Evolutionary conservation across 2,329 filamentous ascomycete genomes (phyloP), one percentile per base, ranked within the genome.

Genomic region (Ramularia endophylla): DNA sequence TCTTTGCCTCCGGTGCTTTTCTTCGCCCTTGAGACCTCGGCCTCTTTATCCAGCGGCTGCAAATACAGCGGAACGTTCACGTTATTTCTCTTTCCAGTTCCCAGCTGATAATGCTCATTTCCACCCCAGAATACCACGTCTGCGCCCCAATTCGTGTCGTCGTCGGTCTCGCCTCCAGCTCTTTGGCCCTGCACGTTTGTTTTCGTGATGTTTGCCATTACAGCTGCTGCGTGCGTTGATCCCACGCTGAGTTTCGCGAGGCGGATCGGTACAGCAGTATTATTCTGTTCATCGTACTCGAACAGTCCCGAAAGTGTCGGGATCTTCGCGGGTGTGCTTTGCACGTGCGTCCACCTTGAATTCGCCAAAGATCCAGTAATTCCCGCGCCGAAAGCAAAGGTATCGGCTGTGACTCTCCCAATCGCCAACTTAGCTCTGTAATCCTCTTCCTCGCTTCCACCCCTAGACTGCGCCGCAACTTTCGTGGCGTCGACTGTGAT

Each of bases 101-200:
- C 92, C 18, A 98, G 77, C 66, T 98, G 92, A 64, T 85, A 95
- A 61, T 83, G 78, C 67, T 97, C 89, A 57, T 97, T 98, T 39
- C 87, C 87, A 47, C 92, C 92, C 87, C 89, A 98, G 72, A 87
- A 94, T 1, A 97, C 63, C 20, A 89, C 81, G 61, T 97, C 92
- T 4, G 84, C 80, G 36, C 92, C 92, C 78, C 82, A 95, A 60
- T 92, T 89, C 1, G 81, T 87, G 56, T 88, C 84, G 51, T 85
- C 83, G 1, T 74, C 73, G 12, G 63, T 54, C 15, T 34, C 17
- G 7, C 32, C 15, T 16, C 27, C 30, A 16, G 30, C 12, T 32
- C 17, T 20, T 4, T 17, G 13, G 20, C 17, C 18, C 20, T 34
- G 32, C 8, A 34, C 17, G 32, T 18, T n/a, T 54, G 47, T 64